A percentile compares a stretch with the other conserved stretches of the same genome.
phyloP scores from a whole-genome alignment of 768 basidiomycete species.

The Naematelia aurantialba region DNA sequence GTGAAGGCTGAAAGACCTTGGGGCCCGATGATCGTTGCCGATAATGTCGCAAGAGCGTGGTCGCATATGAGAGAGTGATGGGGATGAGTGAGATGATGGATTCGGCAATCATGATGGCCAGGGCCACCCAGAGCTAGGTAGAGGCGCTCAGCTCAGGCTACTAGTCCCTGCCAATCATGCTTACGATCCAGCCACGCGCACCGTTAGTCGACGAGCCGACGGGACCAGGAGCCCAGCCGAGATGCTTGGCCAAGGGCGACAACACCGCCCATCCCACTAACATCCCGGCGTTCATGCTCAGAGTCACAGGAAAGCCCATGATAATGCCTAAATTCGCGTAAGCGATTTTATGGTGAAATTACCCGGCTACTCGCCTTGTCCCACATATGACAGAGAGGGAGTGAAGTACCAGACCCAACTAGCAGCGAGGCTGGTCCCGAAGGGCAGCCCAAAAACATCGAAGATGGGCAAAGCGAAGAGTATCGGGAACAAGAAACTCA shows the following conservation, averaged over 20 bases:
- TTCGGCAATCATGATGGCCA: constrained; percentile 95
- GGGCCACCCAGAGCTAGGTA: constrained; percentile 74
- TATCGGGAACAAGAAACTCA: constrained; percentile 84
- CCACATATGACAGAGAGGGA: constrained; percentile 6
- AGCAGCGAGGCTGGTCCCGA: constrained; percentile 74
- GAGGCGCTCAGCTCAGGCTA: constrained; percentile 3
- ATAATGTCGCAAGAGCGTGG: constrained; percentile 24
- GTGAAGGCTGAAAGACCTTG: constrained; percentile 28
- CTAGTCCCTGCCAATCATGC: constrained; percentile 3
- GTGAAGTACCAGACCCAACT: constrained; percentile 79
- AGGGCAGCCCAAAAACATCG: constrained; percentile 51
- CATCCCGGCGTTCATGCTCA: constrained; percentile 95
- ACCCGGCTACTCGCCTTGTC: too few relatives aligned
- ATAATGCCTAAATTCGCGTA: constrained; percentile 97
- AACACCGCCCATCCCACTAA: constrained; percentile 91
- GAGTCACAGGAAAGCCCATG: constrained; percentile 92
- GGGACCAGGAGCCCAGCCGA: constrained; percentile 90
- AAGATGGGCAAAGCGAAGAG: constrained; percentile 76
- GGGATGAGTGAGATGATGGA: constrained; percentile 80
- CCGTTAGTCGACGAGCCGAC: constrained; percentile 82
- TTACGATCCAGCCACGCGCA: constrained; percentile 59
- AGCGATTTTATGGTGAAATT: constrained; percentile 78
- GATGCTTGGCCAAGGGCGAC: constrained; percentile 76
- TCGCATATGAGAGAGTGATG: constrained; percentile 57
- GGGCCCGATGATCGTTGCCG: constrained; percentile 23